These are phyloP conservation scores for Kodamaea restingae DNA, from an alignment of 805 yeast genomes.

Conservation along the genomic window DNA sequence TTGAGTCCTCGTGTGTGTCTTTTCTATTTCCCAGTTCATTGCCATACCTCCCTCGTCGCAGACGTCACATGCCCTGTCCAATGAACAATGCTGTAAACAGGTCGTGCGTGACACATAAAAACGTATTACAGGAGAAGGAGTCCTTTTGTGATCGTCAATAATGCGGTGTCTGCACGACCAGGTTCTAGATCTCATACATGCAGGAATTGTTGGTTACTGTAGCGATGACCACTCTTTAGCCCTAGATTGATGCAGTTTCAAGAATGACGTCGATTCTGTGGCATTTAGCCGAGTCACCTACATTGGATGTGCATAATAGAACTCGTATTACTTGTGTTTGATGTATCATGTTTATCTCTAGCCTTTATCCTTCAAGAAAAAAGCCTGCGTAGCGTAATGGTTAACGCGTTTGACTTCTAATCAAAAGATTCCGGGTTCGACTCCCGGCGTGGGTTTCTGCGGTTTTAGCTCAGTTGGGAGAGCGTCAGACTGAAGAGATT, in stretches of 20 bases:
- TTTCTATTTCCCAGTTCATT: too few species aligned
- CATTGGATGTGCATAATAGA: too few species aligned
- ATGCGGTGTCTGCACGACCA: neutral
- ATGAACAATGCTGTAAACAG: neutral
- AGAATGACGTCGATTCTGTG: too few species aligned
- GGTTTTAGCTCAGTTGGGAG: constrained; percentile 18
- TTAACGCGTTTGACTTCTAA: constrained; percentile 24
- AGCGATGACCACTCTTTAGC: neutral
- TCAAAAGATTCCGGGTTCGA: constrained; percentile 24
- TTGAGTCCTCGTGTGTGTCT: too few species aligned
- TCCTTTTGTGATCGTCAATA: too few species aligned
- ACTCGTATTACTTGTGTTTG: neutral
- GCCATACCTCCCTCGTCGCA: neutral
- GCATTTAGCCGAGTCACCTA: too few species aligned
- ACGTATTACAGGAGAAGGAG: too few species aligned
- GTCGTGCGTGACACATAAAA: too few species aligned
- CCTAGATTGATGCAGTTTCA: too few species aligned
- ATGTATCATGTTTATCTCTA: neutral
- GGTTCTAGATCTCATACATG: neutral
- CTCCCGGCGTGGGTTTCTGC: constrained; percentile 15
- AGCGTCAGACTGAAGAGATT: constrained; percentile 34
- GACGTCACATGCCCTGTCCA: neutral
- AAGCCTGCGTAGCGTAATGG: constrained; percentile 21
- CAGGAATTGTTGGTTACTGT: constrained; percentile 2
- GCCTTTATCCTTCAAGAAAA: neutral